phyloP scores from a whole-genome alignment of 1,284 basidiomycete genomes.

The Ceratobasidium theobromae region DNA sequence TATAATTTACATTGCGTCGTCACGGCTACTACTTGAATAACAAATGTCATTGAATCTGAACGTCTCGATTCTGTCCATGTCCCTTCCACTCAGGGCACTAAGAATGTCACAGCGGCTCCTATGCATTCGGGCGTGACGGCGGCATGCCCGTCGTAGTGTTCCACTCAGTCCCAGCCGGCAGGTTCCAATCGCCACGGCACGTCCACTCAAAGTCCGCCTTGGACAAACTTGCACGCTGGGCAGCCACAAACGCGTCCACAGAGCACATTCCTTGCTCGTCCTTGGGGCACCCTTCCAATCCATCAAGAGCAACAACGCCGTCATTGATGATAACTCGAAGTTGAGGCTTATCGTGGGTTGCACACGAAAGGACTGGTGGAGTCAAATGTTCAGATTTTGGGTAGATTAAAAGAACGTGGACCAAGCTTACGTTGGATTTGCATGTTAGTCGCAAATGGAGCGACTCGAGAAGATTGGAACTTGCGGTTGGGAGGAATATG shows the following conservation, averaged over 20 bases:
- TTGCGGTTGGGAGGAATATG: conserved; percentile 64
- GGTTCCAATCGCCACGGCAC: conserved; percentile 71
- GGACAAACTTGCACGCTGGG: conserved; percentile 64
- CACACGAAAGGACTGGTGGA: conserved; percentile 58
- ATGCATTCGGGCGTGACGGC: conserved; percentile 38
- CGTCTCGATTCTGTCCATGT: no score
- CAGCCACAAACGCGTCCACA: conserved; percentile 69
- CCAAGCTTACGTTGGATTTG: conserved; percentile 66
- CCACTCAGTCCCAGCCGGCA: conserved; percentile 56
- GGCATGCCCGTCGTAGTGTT: conserved; percentile 57
- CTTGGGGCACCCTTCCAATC: conserved; percentile 67
- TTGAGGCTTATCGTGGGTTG: conserved; percentile 52
- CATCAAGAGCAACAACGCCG: conserved; percentile 78
- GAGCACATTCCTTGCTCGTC: conserved; percentile 78
- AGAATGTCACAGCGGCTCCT: neutral
- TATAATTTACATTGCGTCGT: no score
- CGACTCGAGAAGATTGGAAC: conserved; percentile 50
- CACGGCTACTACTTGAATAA: no score
- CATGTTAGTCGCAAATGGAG: conserved; percentile 50
- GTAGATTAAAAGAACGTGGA: neutral
- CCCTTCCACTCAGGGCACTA: no score
- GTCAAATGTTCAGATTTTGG: conserved; percentile 5
- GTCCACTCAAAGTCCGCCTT: conserved; percentile 76
- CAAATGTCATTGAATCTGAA: no score
- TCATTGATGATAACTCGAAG: conserved; percentile 86